These are phyloP conservation scores for Cornus florida DNA, from an alignment of 148 eudicot genomes.

Conservation along the genomic window DNA sequence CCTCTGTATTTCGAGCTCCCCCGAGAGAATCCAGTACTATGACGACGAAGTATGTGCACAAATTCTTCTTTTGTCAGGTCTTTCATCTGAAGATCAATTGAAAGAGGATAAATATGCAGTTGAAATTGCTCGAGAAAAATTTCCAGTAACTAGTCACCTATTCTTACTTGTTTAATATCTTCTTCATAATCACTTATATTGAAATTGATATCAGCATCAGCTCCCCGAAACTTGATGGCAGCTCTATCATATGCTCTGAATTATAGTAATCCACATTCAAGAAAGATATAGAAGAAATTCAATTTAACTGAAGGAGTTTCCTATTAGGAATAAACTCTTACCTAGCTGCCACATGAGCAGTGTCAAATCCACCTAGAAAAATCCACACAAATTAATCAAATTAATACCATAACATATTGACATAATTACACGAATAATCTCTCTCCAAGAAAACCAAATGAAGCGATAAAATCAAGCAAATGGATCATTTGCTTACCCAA, in stretches of 20 bases:
- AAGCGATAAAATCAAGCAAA: background rate
- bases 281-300: conserved; percentile 5
- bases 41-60: conserved; percentile 84
- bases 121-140: background rate
- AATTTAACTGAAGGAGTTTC: background rate
- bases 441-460: background rate
- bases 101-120: background rate
- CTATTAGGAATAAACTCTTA: conserved; percentile 13
- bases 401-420: background rate
- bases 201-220: conserved; percentile 90
- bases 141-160: background rate
- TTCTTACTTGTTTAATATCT: conserved; percentile 71
- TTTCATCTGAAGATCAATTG: conserved; percentile 43
- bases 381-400: background rate
- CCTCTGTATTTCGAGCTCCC: conserved; percentile 86
- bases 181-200: conserved; percentile 63
- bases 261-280: conserved; percentile 5
- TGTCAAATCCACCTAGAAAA: conserved; percentile 82
- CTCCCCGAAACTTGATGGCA: conserved; percentile 84
- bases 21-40: conserved; percentile 71
- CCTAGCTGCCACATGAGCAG: conserved; percentile 93
- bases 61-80: conserved; percentile 74
- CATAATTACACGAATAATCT: background rate
- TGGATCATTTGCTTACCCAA: conserved; percentile 47
- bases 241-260: conserved; percentile 91